Base-by-base conservation (phyloP, 352 stramenopile genomes). In the Elongisporangium anandrum region DNA sequence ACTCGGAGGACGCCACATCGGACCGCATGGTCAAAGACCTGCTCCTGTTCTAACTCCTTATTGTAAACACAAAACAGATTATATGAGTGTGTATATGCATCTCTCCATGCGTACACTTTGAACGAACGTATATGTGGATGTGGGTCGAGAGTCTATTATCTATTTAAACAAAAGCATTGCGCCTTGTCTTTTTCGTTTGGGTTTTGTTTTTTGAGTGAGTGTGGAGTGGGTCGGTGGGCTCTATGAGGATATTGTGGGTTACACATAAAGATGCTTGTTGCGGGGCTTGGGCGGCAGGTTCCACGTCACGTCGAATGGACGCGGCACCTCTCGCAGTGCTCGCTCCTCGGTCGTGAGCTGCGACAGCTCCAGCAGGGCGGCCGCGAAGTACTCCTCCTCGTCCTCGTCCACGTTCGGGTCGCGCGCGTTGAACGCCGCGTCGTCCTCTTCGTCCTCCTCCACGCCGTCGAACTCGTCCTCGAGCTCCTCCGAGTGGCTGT, bases 11-110 rank as follows among this genome's bases (percentile, higher is more conserved):
- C 54, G 81, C 77, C 26, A 87, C 82, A 57, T 92, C 82, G 29
- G 85, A 92, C 64, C 81, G 76, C 58, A 88, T 94, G 76, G 83
- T 90, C 59, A 94, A 94, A 61, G 82, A 94, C 62, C 69, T 94
- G 56, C 72, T 94, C 63, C 73, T 94, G 65, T 92, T 94, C 54
- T 94, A 60, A 79, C 38, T 20, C 24, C 19, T 45, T 45, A 45
- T 45, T 45, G 34, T 45, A 45, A 45, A 16, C 34, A 45, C 34
- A 45, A 38, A 45, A 45, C 34, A 9, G 34, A 45, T 45, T 45
- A 7, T 45, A 45, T 45, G 34, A 45, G 34, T 58, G 26, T 4
- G 45, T 21, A 17, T 61, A 63, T 45, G 1, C 29, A 2, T 13
- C 29, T 45, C 34, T 45, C 34, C 9, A 45, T 45, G 34, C 13